Conservation (phyloP, 805 yeast genomes). For the Phaffomyces thermotolerans region DNA sequence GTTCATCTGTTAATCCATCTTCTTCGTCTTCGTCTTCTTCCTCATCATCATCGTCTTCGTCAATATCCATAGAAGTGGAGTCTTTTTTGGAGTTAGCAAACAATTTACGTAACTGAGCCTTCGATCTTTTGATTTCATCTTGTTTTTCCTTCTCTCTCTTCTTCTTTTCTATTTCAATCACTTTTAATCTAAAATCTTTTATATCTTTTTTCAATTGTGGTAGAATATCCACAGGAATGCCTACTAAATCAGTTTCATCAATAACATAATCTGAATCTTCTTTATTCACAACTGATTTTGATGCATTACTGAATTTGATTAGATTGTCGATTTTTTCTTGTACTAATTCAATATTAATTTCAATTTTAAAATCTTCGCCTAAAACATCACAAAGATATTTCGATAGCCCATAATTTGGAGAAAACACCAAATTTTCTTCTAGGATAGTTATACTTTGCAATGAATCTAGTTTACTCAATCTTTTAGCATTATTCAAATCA, state of each 20-base stretch:
- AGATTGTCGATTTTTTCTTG: conserved; percentile 2
- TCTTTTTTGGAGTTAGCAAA: conserved; percentile 30
- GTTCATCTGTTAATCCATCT: conserved; percentile 28
- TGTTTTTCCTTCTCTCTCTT: conserved; percentile 42
- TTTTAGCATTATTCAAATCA: not conserved
- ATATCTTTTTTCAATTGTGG: conserved; percentile 48
- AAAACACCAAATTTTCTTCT: conserved; percentile 1
- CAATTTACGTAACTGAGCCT: conserved; percentile 38
- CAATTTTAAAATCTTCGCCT: not conserved
- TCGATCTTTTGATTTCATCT: conserved; percentile 43
- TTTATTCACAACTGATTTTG: not conserved
- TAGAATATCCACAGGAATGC: conserved; percentile 46
- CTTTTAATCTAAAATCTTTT: conserved; percentile 48
- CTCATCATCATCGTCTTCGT: not conserved
- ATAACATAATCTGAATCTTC: conserved; percentile 35
- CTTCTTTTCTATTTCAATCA: conserved; percentile 43
- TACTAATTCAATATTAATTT: not conserved
- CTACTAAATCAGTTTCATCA: conserved; percentile 49
- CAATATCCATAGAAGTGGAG: conserved; percentile 14
- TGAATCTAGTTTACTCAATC: not conserved
- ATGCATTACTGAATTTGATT: conserved; percentile 2
- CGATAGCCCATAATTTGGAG: conserved; percentile 1
- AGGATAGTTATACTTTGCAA: not conserved
- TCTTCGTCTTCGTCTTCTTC: conserved; percentile 12
- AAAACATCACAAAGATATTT: conserved; percentile 1